Conservation (phyloP, 1,284 basidiomycete species). For the Termitomyces sp. region DNA sequence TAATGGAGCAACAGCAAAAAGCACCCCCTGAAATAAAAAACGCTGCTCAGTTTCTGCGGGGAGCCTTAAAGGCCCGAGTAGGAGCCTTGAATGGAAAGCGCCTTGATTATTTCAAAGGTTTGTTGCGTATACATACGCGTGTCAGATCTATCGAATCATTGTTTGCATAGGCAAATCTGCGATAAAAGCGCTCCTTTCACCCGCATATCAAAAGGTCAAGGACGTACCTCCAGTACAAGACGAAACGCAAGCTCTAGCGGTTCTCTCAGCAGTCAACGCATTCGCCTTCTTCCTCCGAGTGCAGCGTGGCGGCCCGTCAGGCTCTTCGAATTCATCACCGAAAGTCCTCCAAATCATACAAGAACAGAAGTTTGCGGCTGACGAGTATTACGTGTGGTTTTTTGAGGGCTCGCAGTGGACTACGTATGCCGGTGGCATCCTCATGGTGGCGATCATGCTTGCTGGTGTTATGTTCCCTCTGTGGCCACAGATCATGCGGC, state of each 20-base stretch:
- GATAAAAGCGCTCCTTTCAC: conserved; percentile 86
- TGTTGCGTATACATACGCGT: conserved; percentile 21
- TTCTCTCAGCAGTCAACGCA: conserved; percentile 74
- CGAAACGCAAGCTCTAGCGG: conserved; percentile 72
- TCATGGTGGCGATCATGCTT: conserved; percentile 92
- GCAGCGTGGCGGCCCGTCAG: conserved; percentile 70
- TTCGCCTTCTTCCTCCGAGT: conserved; percentile 89
- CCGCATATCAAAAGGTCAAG: conserved; percentile 87
- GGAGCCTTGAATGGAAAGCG: conserved; percentile 94
- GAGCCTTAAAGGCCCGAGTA: conserved; percentile 84
- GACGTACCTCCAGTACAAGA: conserved; percentile 73
- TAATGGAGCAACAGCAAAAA: conserved; percentile 66
- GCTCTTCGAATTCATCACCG: conserved; percentile 66
- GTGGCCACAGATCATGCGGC: conserved; percentile 91
- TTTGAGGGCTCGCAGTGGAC: conserved; percentile 93
- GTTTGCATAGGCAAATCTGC: conserved; percentile 75
- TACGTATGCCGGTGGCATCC: conserved; percentile 87
- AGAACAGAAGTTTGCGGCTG: conserved; percentile 74
- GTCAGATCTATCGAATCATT: neutral
- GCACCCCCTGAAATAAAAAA: conserved; percentile 75
- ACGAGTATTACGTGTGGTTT: conserved; percentile 94
- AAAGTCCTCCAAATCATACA: conserved; percentile 80
- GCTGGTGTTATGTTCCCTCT: conserved; percentile 99
- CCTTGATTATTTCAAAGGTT: conserved; percentile 97
- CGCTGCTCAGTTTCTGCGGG: conserved; percentile 81